Conservation (phyloP, 306 rosid species). For the Ammopiptanthus mongolicus region DNA sequence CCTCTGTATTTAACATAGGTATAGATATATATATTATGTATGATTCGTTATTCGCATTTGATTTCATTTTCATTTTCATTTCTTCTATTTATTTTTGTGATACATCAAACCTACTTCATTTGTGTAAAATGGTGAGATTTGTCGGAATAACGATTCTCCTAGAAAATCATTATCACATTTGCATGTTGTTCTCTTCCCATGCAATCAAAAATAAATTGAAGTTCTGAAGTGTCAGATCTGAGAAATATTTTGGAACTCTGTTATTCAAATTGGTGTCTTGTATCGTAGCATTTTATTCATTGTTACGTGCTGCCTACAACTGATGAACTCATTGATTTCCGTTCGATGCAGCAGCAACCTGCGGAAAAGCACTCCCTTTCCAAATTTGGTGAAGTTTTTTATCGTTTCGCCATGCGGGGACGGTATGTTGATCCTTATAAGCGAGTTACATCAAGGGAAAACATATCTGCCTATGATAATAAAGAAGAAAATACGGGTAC, state of each 20-base stretch:
- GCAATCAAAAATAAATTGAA: neutral
- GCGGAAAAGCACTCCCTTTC: conserved; percentile 1
- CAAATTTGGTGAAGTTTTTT: conserved; percentile 16
- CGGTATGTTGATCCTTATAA: conserved; percentile 31
- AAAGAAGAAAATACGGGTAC: conserved; percentile 40
- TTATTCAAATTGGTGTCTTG: neutral
- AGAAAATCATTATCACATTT: neutral
- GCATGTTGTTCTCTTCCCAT: neutral
- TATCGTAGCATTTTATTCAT: neutral
- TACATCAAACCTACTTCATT: neutral
- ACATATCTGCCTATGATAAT: conserved; percentile 16
- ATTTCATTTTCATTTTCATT: neutral
- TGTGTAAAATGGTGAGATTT: neutral
- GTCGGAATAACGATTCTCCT: too few relatives aligned
- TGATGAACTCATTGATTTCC: neutral
- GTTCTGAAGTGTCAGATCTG: neutral
- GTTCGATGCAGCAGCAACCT: conserved; percentile 31
- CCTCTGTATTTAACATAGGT: neutral
- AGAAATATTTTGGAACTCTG: neutral
- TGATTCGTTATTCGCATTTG: neutral
- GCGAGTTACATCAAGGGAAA: conserved; percentile 42
- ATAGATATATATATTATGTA: neutral
- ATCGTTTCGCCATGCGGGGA: conserved; percentile 46
- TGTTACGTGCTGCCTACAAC: neutral
- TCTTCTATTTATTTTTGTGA: neutral